Percentiles rank a stretch among this genome's conserved stretches.
These are phyloP conservation scores for Aegilops tauschii DNA, from an alignment of 176 grass and related monocot genomes.

Conservation along the genomic window DNA sequence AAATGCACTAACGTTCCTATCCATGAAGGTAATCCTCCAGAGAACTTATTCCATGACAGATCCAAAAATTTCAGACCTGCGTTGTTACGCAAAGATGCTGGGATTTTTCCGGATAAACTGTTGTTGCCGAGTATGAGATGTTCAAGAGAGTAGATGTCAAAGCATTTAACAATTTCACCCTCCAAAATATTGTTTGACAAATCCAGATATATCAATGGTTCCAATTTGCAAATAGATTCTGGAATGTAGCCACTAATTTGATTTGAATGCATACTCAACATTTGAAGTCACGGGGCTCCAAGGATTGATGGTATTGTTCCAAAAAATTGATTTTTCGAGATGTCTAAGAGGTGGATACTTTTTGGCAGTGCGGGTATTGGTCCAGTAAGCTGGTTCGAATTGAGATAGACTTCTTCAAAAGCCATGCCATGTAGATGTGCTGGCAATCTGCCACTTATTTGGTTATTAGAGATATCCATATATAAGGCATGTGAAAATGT, in stretches of 20 bases:
- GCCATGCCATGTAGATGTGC: neutral
- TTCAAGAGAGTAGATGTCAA: neutral
- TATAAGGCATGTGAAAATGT: too few relatives aligned
- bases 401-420: neutral
- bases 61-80: neutral
- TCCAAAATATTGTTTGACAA: conserved; percentile 11
- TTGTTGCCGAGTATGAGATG: conserved; percentile 10
- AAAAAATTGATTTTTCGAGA: too few relatives aligned
- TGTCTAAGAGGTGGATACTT: neutral
- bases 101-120: conserved; percentile 27
- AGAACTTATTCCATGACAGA: neutral
- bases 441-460: conserved; percentile 30
- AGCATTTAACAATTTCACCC: conserved; percentile 3
- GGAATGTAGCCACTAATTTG: too few relatives aligned
- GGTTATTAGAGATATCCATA: conserved; percentile 26
- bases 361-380: neutral
- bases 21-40: neutral
- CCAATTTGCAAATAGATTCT: too few relatives aligned
- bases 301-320: too few relatives aligned
- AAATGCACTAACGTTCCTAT: neutral
- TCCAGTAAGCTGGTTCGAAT: neutral
- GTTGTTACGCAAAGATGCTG: neutral
- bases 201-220: neutral
- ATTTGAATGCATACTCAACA: too few relatives aligned
- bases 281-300: too few relatives aligned